Base-by-base conservation (phyloP, 805 yeast species). In the Nakazawaea wickerhamii region DNA sequence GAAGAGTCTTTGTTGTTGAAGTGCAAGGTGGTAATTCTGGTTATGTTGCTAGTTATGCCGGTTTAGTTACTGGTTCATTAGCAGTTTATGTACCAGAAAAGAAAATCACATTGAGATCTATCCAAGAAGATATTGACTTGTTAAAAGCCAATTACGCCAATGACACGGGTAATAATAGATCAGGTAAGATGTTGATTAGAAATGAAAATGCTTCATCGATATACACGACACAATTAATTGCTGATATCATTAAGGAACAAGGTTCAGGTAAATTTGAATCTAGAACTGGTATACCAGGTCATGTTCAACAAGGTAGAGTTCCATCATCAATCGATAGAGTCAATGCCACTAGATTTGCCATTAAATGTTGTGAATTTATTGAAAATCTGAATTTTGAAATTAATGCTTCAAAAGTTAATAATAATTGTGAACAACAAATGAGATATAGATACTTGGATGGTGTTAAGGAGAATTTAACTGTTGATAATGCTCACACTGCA, bases 1-100 rank as follows among this genome's bases (percentile, higher is more conserved):
- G 87, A 55, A 76, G 99, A 55, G 96, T 84, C 19, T 93, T 93
- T 61, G 96, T 93, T 30, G 93, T 93, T 49, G 99, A 93, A 60
- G 97, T 90, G 14, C 99, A 95, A 68, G 99, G 99, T 55, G 99
- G 99, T 43, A 84, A 88, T 60, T 84, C 93, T 11, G 99, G 99
- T 14, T 93, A 81, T 63, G 79, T 93, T 57, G 96, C 98, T 5
- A 79, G 95, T 4, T 81, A 72, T 61, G 81, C 89, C 15, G 85
- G 90, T 17, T 72, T 93, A 38, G 84, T 86, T 35, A 78, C 90
- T 33, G 99, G 99, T 45, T 96, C 98, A 3, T 81, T 84, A 47
- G 93, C 91, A 1, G 83, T 86, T 11, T 93, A 90, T 64, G 79
- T 86, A 3, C 99, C 99, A 11, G 99, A 90, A 62, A 80, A 81